Conservation (phyloP, 768 basidiomycete species). For the Mycena galopus region DNA sequence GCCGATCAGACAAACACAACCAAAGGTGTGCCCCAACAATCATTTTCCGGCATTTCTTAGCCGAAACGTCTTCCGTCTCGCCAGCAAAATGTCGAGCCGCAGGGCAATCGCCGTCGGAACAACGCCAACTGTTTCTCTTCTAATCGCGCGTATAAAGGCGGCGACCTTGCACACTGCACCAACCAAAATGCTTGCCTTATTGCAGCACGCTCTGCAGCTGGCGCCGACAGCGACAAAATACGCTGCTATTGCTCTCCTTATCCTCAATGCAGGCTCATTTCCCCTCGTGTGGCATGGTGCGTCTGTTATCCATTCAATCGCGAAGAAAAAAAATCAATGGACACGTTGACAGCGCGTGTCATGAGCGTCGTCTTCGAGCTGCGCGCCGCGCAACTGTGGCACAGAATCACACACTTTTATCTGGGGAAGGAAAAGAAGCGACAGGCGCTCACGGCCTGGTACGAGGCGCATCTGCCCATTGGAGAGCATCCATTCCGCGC, state of each 20-base stretch:
- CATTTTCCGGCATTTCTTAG: no score
- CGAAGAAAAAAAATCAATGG: background rate
- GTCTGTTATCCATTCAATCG: background rate
- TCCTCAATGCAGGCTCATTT: slow-evolving; percentile 27
- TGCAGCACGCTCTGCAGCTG: background rate
- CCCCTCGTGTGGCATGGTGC: slow-evolving; percentile 32
- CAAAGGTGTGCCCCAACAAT: no score
- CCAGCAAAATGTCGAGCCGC: no score
- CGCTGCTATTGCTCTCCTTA: background rate
- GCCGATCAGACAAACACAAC: no score
- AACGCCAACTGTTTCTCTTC: no score
- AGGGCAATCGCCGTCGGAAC: no score
- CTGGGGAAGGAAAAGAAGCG: slow-evolving; percentile 45
- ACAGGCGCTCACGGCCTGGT: slow-evolving; percentile 34
- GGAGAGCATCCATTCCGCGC: slow-evolving; percentile 70
- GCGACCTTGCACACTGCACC: background rate
- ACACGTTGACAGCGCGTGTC: slow-evolving; percentile 5
- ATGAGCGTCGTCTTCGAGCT: slow-evolving; percentile 14
- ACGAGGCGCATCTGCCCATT: slow-evolving; percentile 50
- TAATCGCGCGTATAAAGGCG: background rate
- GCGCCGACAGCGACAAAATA: slow-evolving; percentile 13
- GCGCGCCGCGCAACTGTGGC: slow-evolving; percentile 6
- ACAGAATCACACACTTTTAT: background rate
- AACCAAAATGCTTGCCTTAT: background rate
- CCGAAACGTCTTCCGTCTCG: no score